These are phyloP conservation scores for Helianthus annuus DNA, from an alignment of 129 eudicot species.

Conservation along the genomic window DNA sequence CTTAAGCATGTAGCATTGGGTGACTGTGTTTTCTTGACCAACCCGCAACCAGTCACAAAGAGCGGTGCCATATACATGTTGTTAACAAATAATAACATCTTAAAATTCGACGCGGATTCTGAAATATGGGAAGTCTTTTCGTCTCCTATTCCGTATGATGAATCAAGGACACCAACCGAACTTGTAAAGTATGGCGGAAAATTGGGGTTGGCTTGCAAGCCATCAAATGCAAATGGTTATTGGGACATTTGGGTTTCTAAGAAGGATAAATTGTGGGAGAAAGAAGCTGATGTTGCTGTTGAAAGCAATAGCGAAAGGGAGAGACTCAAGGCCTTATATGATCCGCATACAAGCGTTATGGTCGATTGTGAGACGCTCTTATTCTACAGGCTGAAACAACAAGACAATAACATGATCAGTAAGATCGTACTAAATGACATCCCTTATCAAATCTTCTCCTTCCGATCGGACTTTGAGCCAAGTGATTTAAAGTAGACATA, in stretches of 20 bases:
- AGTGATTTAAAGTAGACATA: neutral
- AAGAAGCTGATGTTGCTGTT: neutral
- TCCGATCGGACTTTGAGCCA: conserved; percentile 15
- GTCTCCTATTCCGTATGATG: neutral
- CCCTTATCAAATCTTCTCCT: neutral
- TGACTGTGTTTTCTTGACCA: neutral
- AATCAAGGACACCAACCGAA: neutral
- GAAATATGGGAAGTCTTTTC: neutral
- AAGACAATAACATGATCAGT: neutral
- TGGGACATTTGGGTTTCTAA: conserved; percentile 7
- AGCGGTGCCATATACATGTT: conserved; percentile 17
- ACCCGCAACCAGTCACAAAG: conserved; percentile 1
- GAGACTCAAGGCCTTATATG: neutral
- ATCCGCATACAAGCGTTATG: conserved; percentile 12
- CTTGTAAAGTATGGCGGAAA: conserved; percentile 8
- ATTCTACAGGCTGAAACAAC: neutral
- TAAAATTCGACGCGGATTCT: conserved; percentile 1
- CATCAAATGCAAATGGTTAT: neutral
- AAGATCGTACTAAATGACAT: neutral
- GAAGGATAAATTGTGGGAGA: neutral
- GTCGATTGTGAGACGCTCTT: neutral
- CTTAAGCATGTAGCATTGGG: neutral
- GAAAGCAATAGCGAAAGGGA: conserved; percentile 1
- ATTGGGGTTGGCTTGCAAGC: conserved; percentile 6
- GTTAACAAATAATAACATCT: neutral